Conservation (phyloP, 257 asterid species). For the Solanum paucissectum region DNA sequence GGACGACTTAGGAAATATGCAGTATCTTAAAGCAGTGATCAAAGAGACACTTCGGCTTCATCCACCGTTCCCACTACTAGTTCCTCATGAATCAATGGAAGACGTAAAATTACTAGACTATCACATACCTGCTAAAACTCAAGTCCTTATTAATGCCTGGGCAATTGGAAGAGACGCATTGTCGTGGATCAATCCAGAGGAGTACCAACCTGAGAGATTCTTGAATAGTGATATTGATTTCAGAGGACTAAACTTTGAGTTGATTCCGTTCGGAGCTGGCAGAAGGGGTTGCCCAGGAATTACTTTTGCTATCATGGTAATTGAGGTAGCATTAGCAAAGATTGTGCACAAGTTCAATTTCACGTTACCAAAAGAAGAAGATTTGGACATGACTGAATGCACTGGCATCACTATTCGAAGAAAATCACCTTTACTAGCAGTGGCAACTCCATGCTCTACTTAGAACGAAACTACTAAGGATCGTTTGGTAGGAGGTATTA, state of each 20-base stretch:
- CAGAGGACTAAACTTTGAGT: conserved; percentile 30
- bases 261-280: conserved; percentile 51
- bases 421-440: conserved; percentile 20
- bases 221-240: conserved; percentile 13
- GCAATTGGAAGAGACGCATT: conserved; percentile 30
- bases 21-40: conserved; percentile 32
- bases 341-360: conserved; percentile 29
- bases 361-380: conserved; percentile 20
- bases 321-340: conserved; percentile 32
- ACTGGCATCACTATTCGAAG: conserved; percentile 18
- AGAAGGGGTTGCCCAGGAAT: conserved; percentile 48
- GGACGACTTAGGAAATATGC: conserved; percentile 28
- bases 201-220: conserved; percentile 42
- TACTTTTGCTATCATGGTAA: conserved; percentile 2
- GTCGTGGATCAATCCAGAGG: conserved; percentile 31
- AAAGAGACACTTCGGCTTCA: conserved; percentile 35
- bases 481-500: no score
- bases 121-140: conserved; percentile 19
- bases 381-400: conserved; percentile 36
- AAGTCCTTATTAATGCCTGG: conserved; percentile 37
- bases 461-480: not conserved
- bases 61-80: conserved; percentile 26
- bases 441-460: conserved; percentile 1
- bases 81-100: conserved; percentile 31
- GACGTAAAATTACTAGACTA: conserved; percentile 27